Evolutionary conservation across 306 rosid species (phyloP).

Genomic region (Vachellia pachyceras): DNA sequence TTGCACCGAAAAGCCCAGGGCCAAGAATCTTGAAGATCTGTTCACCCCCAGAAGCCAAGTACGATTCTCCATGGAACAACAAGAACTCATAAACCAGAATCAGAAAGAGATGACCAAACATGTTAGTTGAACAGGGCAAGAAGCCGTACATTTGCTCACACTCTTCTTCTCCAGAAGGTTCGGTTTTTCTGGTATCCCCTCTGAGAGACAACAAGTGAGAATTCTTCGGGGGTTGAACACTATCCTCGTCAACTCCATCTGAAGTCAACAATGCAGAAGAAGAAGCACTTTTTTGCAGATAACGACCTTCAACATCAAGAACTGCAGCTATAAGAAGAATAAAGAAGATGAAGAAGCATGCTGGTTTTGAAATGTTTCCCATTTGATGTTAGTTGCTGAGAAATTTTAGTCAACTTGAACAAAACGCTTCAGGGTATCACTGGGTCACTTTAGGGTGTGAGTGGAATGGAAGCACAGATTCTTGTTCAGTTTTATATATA

Average conservation of each 20-base stretch:
- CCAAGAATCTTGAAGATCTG: conserved; percentile 61
- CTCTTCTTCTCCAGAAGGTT: not conserved
- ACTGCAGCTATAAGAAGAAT: not conserved
- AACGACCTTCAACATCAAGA: conserved; percentile 33
- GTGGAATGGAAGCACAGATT: not conserved
- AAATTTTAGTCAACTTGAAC: not conserved
- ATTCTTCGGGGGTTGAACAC: conserved; percentile 12
- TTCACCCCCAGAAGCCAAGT: conserved; percentile 49
- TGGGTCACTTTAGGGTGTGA: not conserved
- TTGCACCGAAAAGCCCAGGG: conserved; percentile 64
- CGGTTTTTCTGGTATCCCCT: conserved; percentile 23
- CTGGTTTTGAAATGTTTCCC: conserved; percentile 29
- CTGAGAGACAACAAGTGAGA: conserved; percentile 28
- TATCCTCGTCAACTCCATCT: conserved; percentile 35
- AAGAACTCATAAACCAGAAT: conserved; percentile 55
- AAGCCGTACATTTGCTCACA: conserved; percentile 59
- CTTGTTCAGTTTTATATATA: not conserved
- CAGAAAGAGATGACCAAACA: conserved; percentile 51
- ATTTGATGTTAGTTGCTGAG: not conserved
- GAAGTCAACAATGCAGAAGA: conserved; percentile 23
- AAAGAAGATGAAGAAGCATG: not conserved
- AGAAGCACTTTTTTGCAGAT: not conserved
- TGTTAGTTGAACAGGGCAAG: conserved; percentile 52
- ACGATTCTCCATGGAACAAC: conserved; percentile 56
- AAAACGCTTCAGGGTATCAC: not conserved